Evolutionary conservation across 106 monocot species (phyloP).

Genomic region (Platanthera guangdongensis): DNA sequence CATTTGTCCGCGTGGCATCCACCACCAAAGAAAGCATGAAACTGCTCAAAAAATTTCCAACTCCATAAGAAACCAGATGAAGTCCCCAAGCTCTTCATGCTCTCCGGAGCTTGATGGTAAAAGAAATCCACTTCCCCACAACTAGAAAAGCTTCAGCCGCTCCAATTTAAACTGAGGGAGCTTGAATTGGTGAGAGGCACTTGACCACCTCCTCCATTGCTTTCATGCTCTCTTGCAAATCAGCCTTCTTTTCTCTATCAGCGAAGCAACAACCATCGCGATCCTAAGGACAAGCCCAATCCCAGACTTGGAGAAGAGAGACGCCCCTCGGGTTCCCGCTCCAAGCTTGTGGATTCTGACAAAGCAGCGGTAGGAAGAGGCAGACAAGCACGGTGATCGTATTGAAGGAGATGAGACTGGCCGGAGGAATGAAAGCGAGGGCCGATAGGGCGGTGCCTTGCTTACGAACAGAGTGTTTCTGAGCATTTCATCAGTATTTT

Average conservation of each 20-base stretch:
- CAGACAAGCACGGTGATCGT: conserved; percentile 18
- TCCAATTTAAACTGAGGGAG: conserved; percentile 36
- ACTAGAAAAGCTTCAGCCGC: background rate
- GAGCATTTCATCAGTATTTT: background rate
- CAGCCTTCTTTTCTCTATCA: conserved; percentile 7
- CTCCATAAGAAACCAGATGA: conserved; percentile 7
- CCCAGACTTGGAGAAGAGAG: conserved; percentile 14
- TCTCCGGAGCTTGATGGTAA: too few relatives aligned
- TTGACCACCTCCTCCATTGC: too few relatives aligned
- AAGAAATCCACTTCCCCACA: background rate
- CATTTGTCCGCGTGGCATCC: background rate
- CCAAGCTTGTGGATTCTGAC: background rate
- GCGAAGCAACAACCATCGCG: background rate
- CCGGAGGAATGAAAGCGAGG: conserved; percentile 41
- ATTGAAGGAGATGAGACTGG: conserved; percentile 7
- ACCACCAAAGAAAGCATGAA: background rate
- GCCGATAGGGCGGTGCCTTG: conserved; percentile 48
- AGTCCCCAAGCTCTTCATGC: background rate
- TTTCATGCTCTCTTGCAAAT: conserved; percentile 7
- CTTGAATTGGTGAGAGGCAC: conserved; percentile 30
- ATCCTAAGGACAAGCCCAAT: conserved; percentile 2
- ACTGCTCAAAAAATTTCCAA: conserved; percentile 2
- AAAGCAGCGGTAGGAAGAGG: conserved; percentile 10
- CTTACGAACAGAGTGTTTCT: conserved; percentile 56
- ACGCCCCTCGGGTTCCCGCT: conserved; percentile 10